phyloP scores from a whole-genome alignment of 2,329 filamentous ascomycete species.

The Fusarium nygamai region DNA sequence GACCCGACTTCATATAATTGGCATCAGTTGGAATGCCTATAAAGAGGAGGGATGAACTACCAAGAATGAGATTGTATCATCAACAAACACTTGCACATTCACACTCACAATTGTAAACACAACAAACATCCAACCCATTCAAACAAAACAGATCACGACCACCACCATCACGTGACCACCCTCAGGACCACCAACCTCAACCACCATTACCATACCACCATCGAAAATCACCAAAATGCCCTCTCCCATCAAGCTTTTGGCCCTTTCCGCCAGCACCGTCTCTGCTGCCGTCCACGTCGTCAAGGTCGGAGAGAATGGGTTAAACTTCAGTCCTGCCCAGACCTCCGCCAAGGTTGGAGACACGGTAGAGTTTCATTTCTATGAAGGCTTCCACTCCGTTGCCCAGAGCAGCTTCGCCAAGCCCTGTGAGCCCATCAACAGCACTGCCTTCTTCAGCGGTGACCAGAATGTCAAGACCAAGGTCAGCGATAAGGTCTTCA shows the following conservation, averaged over 20 bases:
- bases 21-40: conserved; percentile 5
- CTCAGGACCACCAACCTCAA: background rate
- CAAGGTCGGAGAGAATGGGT: conserved; percentile 40
- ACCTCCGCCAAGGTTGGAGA: conserved; percentile 62
- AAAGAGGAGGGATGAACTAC: conserved; percentile 13
- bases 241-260: conserved; percentile 20
- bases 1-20: conserved; percentile 1
- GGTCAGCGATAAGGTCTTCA: conserved; percentile 34
- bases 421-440: conserved; percentile 67
- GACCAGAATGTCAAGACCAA: conserved; percentile 16
- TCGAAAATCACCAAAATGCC: conserved; percentile 17
- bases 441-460: conserved; percentile 56
- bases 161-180: background rate
- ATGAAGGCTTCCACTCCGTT: conserved; percentile 66
- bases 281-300: conserved; percentile 35
- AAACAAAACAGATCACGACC: background rate
- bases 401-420: conserved; percentile 67
- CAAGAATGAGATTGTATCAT: background rate
- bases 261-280: conserved; percentile 14
- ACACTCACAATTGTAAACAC: background rate
- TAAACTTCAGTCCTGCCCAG: conserved; percentile 62
- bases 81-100: background rate
- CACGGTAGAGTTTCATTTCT: conserved; percentile 57
- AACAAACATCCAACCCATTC: background rate
- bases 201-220: background rate